A percentile compares a stretch with the other conserved stretches of the same genome.
Evolutionary conservation across 257 asterid species (phyloP).

Genomic region (Plantago major): DNA sequence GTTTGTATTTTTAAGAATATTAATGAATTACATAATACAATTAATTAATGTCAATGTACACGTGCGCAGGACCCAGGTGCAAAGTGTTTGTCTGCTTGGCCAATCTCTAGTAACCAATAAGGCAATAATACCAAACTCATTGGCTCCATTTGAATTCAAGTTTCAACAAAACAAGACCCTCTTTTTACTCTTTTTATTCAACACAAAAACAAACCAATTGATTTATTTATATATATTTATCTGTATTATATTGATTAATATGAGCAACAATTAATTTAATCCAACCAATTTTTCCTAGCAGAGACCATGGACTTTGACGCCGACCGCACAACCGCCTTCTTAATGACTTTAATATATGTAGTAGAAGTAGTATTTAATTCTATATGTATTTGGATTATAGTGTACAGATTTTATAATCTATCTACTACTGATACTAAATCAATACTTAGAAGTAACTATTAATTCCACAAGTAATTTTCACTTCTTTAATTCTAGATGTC

Average conservation of each 20-base stretch:
- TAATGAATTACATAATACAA: no score
- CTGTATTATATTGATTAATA: not conserved
- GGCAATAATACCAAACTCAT: not conserved
- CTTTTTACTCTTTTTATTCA: not conserved
- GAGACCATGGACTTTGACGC: slow-evolving; percentile 1
- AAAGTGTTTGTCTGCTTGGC: slow-evolving; percentile 44
- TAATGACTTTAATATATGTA: no score
- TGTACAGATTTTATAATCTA: no score
- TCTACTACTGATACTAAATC: no score
- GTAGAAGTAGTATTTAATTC: no score
- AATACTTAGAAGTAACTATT: no score
- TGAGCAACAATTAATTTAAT: not conserved
- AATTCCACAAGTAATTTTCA: no score
- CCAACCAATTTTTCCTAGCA: no score
- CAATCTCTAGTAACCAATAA: slow-evolving; percentile 16
- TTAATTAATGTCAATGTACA: slow-evolving; percentile 11
- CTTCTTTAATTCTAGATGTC: no score
- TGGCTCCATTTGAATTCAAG: not conserved
- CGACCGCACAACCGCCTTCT: not conserved
- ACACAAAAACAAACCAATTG: not conserved
- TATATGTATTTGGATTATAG: no score
- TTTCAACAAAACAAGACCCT: slow-evolving; percentile 1
- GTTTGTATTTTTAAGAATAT: no score
- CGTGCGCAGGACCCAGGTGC: slow-evolving; percentile 54
- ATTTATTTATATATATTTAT: not conserved